A percentile compares a stretch with the other conserved stretches of the same genome.
These are phyloP conservation scores for Fonsecaea pugnacius DNA, from an alignment of 2,329 filamentous ascomycete species.

Conservation along the genomic window DNA sequence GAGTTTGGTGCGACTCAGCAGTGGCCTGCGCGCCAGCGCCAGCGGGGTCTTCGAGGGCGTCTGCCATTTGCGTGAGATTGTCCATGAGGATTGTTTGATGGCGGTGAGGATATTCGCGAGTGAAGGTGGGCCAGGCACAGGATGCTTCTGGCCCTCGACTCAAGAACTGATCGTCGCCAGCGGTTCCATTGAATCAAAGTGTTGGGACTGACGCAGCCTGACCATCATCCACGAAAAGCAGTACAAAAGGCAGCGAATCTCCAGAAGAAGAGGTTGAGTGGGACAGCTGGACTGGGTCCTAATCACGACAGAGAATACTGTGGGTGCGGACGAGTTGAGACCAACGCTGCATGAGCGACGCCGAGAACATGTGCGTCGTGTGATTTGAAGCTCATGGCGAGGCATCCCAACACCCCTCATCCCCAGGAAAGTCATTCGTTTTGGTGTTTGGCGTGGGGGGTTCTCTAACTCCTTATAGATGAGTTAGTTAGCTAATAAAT, in stretches of 20 bases:
- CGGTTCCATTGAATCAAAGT: not conserved
- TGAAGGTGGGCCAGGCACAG: not conserved
- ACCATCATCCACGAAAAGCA: slow-evolving; percentile 1
- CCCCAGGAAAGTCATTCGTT: not conserved
- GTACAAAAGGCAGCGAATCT: not conserved
- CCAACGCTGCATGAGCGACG: not conserved
- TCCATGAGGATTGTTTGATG: not conserved
- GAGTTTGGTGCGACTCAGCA: slow-evolving; percentile 29
- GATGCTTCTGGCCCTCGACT: not conserved
- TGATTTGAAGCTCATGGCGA: slow-evolving; percentile 12
- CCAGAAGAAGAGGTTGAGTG: not conserved
- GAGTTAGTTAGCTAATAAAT: not conserved
- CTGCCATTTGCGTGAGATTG: slow-evolving; percentile 19
- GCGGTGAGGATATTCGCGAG: not conserved
- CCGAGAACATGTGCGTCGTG: slow-evolving; percentile 24
- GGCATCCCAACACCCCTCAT: slow-evolving; percentile 8
- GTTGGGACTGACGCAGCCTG: slow-evolving; percentile 7
- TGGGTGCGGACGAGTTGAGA: not conserved
- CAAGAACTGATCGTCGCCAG: not conserved
- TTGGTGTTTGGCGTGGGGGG: slow-evolving; percentile 12
- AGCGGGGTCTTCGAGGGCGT: slow-evolving; percentile 19
- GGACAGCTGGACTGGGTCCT: not conserved
- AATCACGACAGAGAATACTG: not conserved
- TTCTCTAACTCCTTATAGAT: not conserved
- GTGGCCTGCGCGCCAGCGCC: slow-evolving; percentile 12